Percentiles rank a stretch among this genome's conserved stretches.
phyloP scores from a whole-genome alignment of 2,329 filamentous ascomycete species.

The Microascus cirrosus region DNA sequence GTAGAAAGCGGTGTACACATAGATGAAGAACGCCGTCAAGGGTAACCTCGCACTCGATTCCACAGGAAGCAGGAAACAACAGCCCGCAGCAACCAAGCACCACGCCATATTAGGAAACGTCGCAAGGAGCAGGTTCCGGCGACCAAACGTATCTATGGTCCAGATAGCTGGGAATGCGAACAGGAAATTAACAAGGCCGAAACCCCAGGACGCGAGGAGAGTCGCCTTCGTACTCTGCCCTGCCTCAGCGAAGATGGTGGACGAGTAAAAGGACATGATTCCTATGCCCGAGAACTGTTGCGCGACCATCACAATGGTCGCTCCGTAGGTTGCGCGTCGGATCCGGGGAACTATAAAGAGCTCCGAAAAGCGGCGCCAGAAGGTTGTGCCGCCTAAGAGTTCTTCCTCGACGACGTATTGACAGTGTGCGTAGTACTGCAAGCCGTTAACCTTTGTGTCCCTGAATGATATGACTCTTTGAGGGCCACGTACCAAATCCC shows the following conservation, averaged over 20 bases:
- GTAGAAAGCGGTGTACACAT: slow-evolving; percentile 55
- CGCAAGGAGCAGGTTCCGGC: slow-evolving; percentile 48
- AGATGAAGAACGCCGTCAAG: slow-evolving; percentile 52
- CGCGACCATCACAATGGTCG: slow-evolving; percentile 56
- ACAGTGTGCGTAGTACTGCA: slow-evolving; percentile 39
- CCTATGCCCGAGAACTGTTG: slow-evolving; percentile 47
- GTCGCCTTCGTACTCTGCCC: slow-evolving; percentile 25
- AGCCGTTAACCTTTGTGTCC: no score
- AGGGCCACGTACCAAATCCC: no score
- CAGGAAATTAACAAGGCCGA: slow-evolving; percentile 47
- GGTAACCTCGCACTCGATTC: slow-evolving; percentile 15
- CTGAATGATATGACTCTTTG: no score
- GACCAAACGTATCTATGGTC: slow-evolving; percentile 57
- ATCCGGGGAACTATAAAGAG: slow-evolving; percentile 47
- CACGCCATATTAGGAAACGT: slow-evolving; percentile 58
- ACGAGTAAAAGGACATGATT: slow-evolving; percentile 37
- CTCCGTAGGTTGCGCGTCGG: slow-evolving; percentile 52
- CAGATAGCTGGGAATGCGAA: slow-evolving; percentile 57
- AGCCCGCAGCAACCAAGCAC: slow-evolving; percentile 24
- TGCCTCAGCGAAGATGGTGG: slow-evolving; percentile 31
- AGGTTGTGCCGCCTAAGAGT: slow-evolving; percentile 27
- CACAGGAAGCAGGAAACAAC: slow-evolving; percentile 24
- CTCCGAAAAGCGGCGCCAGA: slow-evolving; percentile 39
- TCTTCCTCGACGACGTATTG: no score
- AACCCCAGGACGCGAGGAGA: slow-evolving; percentile 30